A percentile compares a stretch with the other conserved stretches of the same genome.
These are phyloP conservation scores for Paracoccidioides brasiliensis DNA, from an alignment of 2,329 filamentous ascomycete species.

Conservation along the genomic window DNA sequence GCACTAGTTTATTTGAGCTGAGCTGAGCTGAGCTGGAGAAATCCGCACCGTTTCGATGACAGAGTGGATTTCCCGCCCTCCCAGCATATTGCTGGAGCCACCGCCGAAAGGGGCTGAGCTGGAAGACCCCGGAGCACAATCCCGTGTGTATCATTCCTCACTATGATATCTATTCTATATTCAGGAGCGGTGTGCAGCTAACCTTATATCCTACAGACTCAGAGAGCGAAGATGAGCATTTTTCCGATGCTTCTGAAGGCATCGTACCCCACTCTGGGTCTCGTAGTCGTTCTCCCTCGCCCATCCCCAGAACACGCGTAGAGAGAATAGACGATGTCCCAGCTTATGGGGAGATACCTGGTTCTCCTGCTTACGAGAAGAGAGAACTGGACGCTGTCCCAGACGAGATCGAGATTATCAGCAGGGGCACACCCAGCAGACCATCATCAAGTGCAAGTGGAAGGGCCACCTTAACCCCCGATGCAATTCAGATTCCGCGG, in stretches of 20 bases:
- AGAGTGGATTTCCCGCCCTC: slow-evolving; percentile 23
- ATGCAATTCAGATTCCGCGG: slow-evolving; percentile 42
- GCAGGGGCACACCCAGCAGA: slow-evolving; percentile 30
- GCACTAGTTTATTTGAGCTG: slow-evolving; percentile 13
- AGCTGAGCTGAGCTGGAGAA: slow-evolving; percentile 1
- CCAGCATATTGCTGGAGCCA: slow-evolving; percentile 37
- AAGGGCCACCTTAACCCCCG: slow-evolving; percentile 37
- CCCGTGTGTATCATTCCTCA: slow-evolving; percentile 29
- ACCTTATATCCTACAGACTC: slow-evolving; percentile 27
- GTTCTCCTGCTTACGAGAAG: slow-evolving; percentile 47
- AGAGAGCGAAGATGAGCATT: slow-evolving; percentile 47
- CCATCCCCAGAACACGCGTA: slow-evolving; percentile 49
- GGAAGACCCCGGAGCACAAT: slow-evolving; percentile 43
- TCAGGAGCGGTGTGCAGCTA: slow-evolving; percentile 5
- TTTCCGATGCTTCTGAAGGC: slow-evolving; percentile 53
- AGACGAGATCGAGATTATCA: slow-evolving; percentile 49
- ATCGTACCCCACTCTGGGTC: slow-evolving; percentile 25
- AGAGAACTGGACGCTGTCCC: slow-evolving; percentile 47
- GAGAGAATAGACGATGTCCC: slow-evolving; percentile 48
- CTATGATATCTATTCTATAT: background rate
- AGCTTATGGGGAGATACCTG: slow-evolving; percentile 48
- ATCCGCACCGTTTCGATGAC: slow-evolving; percentile 21
- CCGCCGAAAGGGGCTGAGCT: slow-evolving; percentile 43
- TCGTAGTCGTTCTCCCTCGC: slow-evolving; percentile 34
- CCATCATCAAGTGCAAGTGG: slow-evolving; percentile 31